These are phyloP conservation scores for Aspergillus sp. DNA, from an alignment of 2,329 filamentous ascomycete genomes.

Conservation along the genomic window DNA sequence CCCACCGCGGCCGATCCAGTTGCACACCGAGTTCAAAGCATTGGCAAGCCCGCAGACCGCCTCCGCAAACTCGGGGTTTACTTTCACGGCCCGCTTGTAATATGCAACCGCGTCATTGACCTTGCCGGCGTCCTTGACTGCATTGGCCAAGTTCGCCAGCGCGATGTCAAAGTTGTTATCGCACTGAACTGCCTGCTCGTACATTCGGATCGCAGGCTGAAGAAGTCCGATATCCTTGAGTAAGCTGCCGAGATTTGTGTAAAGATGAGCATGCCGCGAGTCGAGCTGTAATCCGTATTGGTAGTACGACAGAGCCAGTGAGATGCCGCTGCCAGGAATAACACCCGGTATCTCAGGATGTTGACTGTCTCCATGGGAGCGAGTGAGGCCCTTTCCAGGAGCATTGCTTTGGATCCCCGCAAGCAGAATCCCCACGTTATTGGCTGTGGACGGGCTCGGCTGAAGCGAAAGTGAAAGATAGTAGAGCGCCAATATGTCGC, in stretches of 20 bases:
- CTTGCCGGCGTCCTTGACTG: conserved; percentile 90
- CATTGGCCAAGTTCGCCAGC: conserved; percentile 90
- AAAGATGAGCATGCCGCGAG: conserved; percentile 82
- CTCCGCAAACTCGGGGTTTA: conserved; percentile 95
- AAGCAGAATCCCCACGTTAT: conserved; percentile 95
- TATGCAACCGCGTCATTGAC: conserved; percentile 87
- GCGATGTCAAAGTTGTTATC: conserved; percentile 96
- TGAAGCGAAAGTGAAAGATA: conserved; percentile 91
- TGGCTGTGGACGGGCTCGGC: conserved; percentile 92
- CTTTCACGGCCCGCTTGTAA: conserved; percentile 77
- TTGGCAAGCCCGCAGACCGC: conserved; percentile 93
- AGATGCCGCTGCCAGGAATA: conserved; percentile 73
- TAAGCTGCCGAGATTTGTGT: conserved; percentile 90
- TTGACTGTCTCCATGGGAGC: conserved; percentile 27
- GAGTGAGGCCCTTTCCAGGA: conserved; percentile 30
- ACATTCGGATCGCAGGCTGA: conserved; percentile 88
- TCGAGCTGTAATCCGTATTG: conserved; percentile 87
- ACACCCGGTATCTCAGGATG: conserved; percentile 62
- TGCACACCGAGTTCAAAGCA: conserved; percentile 90
- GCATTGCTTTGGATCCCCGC: conserved; percentile 75
- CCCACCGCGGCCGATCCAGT: conserved; percentile 84
- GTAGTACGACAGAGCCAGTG: conserved; percentile 85
- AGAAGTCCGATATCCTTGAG: conserved; percentile 94
- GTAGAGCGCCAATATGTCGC: conserved; percentile 88
- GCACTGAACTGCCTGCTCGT: conserved; percentile 84